phyloP scores from a whole-genome alignment of 2,329 filamentous ascomycete genomes.

The Ophiostoma himal-ulmi region DNA sequence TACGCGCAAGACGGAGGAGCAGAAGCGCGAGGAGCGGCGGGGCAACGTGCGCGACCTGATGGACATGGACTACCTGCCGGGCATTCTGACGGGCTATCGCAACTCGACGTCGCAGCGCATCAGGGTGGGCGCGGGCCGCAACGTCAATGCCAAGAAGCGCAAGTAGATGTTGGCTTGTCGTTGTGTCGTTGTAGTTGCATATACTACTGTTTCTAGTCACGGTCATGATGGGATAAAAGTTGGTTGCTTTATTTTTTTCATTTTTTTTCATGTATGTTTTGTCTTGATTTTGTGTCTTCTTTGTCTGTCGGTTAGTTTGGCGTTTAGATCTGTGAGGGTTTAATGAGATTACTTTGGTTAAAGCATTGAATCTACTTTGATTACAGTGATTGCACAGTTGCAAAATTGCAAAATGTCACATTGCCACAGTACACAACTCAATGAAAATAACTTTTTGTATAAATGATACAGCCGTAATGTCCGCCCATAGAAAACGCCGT shows the following conservation, averaged over 20 bases:
- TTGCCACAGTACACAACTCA: not conserved
- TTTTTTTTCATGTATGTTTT: not conserved
- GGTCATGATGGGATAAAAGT: slow-evolving; percentile 10
- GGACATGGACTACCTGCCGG: slow-evolving; percentile 89
- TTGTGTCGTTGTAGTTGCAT: not conserved
- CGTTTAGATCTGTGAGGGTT: not conserved
- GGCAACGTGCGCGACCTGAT: slow-evolving; percentile 69
- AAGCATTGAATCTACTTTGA: not conserved
- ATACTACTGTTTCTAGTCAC: not conserved
- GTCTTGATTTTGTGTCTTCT: not conserved
- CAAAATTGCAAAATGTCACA: too few relatives aligned
- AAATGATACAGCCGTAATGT: slow-evolving; percentile 11
- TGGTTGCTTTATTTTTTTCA: too few relatives aligned
- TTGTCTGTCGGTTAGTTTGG: not conserved
- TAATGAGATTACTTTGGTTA: not conserved
- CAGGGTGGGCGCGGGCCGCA: slow-evolving; percentile 77
- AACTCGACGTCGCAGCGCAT: slow-evolving; percentile 59
- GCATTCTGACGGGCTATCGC: slow-evolving; percentile 75
- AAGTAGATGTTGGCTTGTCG: not conserved
- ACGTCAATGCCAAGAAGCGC: slow-evolving; percentile 72
- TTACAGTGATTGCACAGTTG: not conserved
- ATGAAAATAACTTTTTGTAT: slow-evolving; percentile 8
- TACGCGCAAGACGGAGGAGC: slow-evolving; percentile 54
- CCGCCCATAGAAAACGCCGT: slow-evolving; percentile 6
- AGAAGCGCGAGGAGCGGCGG: slow-evolving; percentile 46